Evolutionary conservation across 371 early-diverging fungal species (phyloP).

Genomic region (Rhizopus stolonifer): DNA sequence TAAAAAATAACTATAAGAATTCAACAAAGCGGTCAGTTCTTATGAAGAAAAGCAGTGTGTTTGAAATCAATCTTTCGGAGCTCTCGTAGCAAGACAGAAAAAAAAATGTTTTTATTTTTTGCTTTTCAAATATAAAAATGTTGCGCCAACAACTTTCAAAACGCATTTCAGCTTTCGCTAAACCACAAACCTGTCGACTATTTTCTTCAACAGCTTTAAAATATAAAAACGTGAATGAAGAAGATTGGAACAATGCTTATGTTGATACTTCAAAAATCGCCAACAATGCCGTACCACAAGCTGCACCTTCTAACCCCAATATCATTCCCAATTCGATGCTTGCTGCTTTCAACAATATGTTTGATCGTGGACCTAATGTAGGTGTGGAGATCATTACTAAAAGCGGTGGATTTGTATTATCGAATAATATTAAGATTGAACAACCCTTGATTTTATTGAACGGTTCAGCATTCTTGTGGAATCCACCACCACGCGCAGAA

Average conservation of each 20-base stretch:
- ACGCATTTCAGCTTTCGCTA: neutral
- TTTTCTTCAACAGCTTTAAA: neutral
- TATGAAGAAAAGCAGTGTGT: no score
- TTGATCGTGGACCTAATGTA: slow-evolving; percentile 52
- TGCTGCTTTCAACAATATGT: slow-evolving; percentile 51
- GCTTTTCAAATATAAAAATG: neutral
- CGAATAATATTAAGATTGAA: slow-evolving; percentile 43
- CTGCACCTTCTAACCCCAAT: slow-evolving; percentile 17
- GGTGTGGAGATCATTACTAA: slow-evolving; percentile 49
- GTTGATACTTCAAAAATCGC: slow-evolving; percentile 19
- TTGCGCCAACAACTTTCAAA: neutral
- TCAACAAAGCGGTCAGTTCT: no score
- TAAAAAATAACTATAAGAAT: no score
- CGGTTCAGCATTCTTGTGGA: slow-evolving; percentile 53
- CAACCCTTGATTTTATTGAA: slow-evolving; percentile 49
- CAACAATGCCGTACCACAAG: slow-evolving; percentile 22
- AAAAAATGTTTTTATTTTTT: neutral
- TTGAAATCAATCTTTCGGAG: no score
- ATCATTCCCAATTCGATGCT: slow-evolving; percentile 32
- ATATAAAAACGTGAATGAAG: slow-evolving; percentile 2
- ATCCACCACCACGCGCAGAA: slow-evolving; percentile 30
- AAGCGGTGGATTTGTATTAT: slow-evolving; percentile 44
- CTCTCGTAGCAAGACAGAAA: no score
- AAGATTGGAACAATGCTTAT: slow-evolving; percentile 20
- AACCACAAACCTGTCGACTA: neutral